Evolutionary conservation across 768 basidiomycete species (phyloP).

Genomic region (Boletellus emodensis): DNA sequence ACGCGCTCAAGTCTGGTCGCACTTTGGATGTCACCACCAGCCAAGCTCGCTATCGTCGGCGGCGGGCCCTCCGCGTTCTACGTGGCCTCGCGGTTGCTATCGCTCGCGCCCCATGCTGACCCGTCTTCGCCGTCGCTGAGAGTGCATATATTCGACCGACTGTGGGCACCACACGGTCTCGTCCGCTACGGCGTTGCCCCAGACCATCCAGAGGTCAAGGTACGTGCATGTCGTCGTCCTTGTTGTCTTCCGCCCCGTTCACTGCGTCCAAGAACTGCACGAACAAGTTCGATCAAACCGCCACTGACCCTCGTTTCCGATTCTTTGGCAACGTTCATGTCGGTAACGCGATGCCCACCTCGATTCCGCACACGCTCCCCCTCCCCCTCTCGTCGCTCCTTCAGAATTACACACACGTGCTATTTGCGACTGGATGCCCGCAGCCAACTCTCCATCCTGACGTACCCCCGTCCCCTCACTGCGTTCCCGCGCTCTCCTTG

Average conservation of each 20-base stretch:
- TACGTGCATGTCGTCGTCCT: conserved; percentile 2
- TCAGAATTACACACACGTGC: conserved; percentile 75
- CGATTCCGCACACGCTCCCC: conserved; percentile 49
- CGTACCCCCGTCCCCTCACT: conserved; percentile 46
- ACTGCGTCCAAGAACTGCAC: conserved; percentile 76
- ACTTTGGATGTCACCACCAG: conserved; percentile 12
- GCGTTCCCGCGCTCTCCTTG: conserved; percentile 71
- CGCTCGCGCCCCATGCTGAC: conserved; percentile 42
- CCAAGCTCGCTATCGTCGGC: conserved; percentile 90
- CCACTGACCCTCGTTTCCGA: conserved; percentile 72
- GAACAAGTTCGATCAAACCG: conserved; percentile 85
- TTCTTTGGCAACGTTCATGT: conserved; percentile 92
- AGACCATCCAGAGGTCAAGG: conserved; percentile 99
- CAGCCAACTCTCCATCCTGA: conserved; percentile 56
- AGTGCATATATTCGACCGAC: conserved; percentile 86
- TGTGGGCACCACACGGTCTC: conserved; percentile 93
- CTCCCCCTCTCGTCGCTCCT: conserved; percentile 62
- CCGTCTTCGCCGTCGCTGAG: conserved; percentile 37
- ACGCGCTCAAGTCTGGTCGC: neutral
- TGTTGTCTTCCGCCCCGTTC: conserved; percentile 5
- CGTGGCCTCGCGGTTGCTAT: conserved; percentile 81
- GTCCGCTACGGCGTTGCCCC: conserved; percentile 97
- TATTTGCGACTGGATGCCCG: conserved; percentile 85
- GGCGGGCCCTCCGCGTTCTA: conserved; percentile 97
- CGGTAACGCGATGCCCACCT: conserved; percentile 29